Evolutionary conservation across 805 yeast species (phyloP), one percentile per base, ranked within the genome.

Genomic region (Nakazawaea pomicola): DNA sequence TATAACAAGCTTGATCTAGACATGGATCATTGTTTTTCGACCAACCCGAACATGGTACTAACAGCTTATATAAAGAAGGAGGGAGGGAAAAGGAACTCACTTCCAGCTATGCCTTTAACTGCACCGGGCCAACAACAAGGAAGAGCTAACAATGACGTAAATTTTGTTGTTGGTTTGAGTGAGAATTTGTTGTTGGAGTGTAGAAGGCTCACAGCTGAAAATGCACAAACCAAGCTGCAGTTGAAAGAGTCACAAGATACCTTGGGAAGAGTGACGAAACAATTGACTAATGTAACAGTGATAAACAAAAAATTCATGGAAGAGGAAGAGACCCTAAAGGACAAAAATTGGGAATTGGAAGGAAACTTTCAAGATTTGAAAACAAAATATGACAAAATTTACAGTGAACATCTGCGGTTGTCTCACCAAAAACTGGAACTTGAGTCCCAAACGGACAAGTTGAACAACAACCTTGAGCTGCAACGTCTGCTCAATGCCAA

Each of bases 151-250:
- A 77, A 77, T 48, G 85, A 83, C 45, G 76, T 82, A 65, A 76
- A 78, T 53, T 83, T 83, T 54, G 78, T 83, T 12, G 83, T 83
- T 44, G 87, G 84, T 4, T 59, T 84, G 42, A 80, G 87, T 60
- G 91, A 84, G 51, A 82, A 81, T 43, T 62, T 84, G 47, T 67
- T 84, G 14, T 63, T 72, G 33, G 88, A 85, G 56, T 83, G 89
- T 52, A 73, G 90, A 49, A 70, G 82, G 46, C 65, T 84, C 42
- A 81, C 77, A 41, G 80, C 83, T 19, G 87, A 82, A 44, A 79
- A 75, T 54, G 68, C 68, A 40, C 62, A 60, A 47, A 65, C 70
- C 47, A 70, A 71, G 45, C 47, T 56, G 14, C 67, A 65, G 47
- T 50, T 78, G 46, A 66, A 65, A 45, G 50, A 65, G 2, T 50